Conservation (phyloP, 208 protist species). For the Wallacemonas sp. region DNA sequence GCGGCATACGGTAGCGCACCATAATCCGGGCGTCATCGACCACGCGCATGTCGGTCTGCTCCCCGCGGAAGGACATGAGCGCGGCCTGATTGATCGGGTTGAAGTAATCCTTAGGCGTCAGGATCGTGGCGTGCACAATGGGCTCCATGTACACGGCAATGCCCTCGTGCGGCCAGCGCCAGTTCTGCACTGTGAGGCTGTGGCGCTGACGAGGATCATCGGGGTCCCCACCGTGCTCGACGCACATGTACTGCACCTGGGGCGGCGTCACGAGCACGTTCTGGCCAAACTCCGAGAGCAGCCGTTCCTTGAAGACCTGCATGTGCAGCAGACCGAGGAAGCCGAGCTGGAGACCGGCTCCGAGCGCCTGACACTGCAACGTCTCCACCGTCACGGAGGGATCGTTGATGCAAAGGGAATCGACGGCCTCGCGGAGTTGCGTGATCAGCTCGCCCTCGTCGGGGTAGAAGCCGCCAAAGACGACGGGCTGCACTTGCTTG, state of each 20-base stretch:
- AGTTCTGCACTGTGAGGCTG: constrained; percentile 71
- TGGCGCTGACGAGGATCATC: constrained; percentile 33
- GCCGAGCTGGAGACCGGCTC: constrained; percentile 94
- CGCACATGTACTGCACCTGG: constrained; percentile 92
- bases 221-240: constrained; percentile 34
- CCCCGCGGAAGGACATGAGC: constrained; percentile 63
- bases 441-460: constrained; percentile 87
- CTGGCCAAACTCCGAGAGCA: constrained; percentile 93
- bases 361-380: constrained; percentile 87
- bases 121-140: constrained; percentile 83
- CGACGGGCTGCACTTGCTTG: constrained; percentile 86
- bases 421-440: constrained; percentile 89
- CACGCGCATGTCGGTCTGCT: constrained; percentile 70
- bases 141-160: constrained; percentile 90
- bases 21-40: constrained; percentile 75
- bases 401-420: constrained; percentile 95
- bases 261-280: constrained; percentile 94
- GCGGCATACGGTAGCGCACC: constrained; percentile 90
- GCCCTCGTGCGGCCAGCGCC: constrained; percentile 87
- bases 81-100: constrained; percentile 84
- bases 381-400: constrained; percentile 86
- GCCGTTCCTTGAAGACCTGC: constrained; percentile 96
- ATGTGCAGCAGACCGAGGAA: constrained; percentile 99
- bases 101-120: constrained; percentile 91
- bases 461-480: constrained; percentile 97